These are phyloP conservation scores for Rhodotorula sp. DNA, from an alignment of 1,284 basidiomycete genomes.

Conservation along the genomic window DNA sequence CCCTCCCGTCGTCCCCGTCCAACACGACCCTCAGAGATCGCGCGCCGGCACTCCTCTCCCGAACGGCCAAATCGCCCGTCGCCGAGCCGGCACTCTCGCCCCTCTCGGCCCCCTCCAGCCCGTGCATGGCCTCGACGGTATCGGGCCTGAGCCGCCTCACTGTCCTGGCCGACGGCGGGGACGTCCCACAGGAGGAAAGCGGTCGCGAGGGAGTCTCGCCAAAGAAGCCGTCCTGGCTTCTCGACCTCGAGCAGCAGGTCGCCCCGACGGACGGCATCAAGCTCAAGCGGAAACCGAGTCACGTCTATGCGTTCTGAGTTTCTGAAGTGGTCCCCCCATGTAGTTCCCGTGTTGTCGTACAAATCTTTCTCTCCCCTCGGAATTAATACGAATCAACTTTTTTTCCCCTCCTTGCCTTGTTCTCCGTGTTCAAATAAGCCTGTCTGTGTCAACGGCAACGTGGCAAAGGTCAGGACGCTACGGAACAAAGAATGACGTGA, in stretches of 20 bases:
- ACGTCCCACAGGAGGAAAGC: not conserved
- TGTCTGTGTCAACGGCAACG: no score
- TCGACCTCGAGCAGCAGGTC: conserved; percentile 3
- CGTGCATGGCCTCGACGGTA: not conserved
- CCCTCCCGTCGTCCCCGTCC: not conserved
- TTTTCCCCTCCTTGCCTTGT: no score
- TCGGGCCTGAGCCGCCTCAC: not conserved
- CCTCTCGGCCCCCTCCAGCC: conserved; percentile 14
- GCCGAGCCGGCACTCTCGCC: conserved; percentile 1
- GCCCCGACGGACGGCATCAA: conserved; percentile 6
- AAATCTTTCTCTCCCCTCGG: not conserved
- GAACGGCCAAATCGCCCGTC: conserved; percentile 5
- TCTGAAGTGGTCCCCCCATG: not conserved
- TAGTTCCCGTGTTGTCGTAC: no score
- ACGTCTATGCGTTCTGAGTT: conserved; percentile 12
- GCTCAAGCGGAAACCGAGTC: conserved; percentile 4
- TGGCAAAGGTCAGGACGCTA: no score
- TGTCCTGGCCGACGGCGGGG: not conserved
- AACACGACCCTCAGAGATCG: not conserved
- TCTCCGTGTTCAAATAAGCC: no score
- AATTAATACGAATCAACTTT: no score
- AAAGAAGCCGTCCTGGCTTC: conserved; percentile 9
- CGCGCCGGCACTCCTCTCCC: not conserved
- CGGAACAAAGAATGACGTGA: no score
- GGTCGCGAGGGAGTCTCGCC: not conserved